phyloP scores from a whole-genome alignment of 306 rosid species.

The Geum urbanum region DNA sequence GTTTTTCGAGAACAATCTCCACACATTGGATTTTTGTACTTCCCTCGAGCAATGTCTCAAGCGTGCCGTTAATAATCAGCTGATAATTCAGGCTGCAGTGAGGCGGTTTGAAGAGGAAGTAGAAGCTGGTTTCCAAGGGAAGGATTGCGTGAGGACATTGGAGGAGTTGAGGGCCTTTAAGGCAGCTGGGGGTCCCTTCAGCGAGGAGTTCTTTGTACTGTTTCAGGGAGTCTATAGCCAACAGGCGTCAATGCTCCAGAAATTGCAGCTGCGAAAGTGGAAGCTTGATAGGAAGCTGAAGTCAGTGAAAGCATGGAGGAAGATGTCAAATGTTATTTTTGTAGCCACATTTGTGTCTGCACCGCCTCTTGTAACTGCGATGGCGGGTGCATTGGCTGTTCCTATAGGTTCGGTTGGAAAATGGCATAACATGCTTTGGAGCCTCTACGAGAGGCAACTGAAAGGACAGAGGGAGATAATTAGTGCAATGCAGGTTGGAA shows the following conservation, averaged over 20 bases:
- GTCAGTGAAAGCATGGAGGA: slow-evolving; percentile 58
- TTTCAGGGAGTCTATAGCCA: slow-evolving; percentile 49
- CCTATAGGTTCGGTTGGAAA: slow-evolving; percentile 84
- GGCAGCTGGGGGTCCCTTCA: slow-evolving; percentile 74
- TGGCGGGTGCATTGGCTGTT: slow-evolving; percentile 69
- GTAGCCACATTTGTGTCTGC: slow-evolving; percentile 71
- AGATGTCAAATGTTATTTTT: slow-evolving; percentile 66
- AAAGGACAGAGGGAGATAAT: slow-evolving; percentile 50
- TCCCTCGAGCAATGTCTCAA: slow-evolving; percentile 63
- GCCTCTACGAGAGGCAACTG: slow-evolving; percentile 42
- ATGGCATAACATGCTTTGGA: slow-evolving; percentile 78
- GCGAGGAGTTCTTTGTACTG: slow-evolving; percentile 53
- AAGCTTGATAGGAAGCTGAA: slow-evolving; percentile 76
- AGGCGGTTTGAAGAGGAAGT: slow-evolving; percentile 52
- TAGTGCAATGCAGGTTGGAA: slow-evolving; percentile 55
- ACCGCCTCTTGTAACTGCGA: slow-evolving; percentile 67
- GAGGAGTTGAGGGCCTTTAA: slow-evolving; percentile 58
- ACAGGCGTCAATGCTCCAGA: slow-evolving; percentile 50
- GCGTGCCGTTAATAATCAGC: slow-evolving; percentile 49
- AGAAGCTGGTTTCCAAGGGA: slow-evolving; percentile 46
- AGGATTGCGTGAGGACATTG: slow-evolving; percentile 50
- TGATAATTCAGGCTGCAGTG: slow-evolving; percentile 55
- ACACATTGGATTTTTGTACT: slow-evolving; percentile 63
- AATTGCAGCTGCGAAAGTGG: slow-evolving; percentile 47
- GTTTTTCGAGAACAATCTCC: slow-evolving; percentile 64